Conservation (phyloP, 2,329 filamentous ascomycete species). For the Beauveria scarabaeidicola region DNA sequence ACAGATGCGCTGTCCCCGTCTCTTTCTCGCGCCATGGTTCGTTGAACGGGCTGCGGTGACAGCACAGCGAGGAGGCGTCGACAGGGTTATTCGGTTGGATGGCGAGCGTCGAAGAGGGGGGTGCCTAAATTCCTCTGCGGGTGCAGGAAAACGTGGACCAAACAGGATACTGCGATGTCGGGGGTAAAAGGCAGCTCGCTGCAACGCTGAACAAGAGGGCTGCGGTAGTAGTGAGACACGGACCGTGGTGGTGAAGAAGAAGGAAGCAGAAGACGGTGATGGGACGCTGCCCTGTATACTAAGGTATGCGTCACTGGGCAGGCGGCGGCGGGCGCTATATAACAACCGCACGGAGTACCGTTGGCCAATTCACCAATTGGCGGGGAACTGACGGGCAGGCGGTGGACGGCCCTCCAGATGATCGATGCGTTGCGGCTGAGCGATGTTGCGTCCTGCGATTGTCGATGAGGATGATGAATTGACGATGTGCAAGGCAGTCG, state of each 20-base stretch:
- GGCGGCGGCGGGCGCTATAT: neutral
- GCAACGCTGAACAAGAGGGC: neutral
- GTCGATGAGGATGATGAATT: neutral
- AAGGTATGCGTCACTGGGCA: neutral
- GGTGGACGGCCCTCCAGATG: neutral
- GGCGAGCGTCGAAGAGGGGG: neutral
- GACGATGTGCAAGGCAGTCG: neutral
- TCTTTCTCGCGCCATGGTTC: slow-evolving; percentile 34
- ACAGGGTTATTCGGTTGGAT: slow-evolving; percentile 7
- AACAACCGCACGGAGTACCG: neutral
- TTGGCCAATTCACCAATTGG: slow-evolving; percentile 2
- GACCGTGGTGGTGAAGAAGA: neutral
- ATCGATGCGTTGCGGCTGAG: neutral
- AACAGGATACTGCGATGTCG: slow-evolving; percentile 3
- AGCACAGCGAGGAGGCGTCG: slow-evolving; percentile 11
- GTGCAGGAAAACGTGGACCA: slow-evolving; percentile 7
- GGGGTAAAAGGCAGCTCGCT: neutral
- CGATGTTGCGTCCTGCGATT: neutral
- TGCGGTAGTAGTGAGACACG: neutral
- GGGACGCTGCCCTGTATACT: neutral
- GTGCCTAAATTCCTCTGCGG: slow-evolving; percentile 1
- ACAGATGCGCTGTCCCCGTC: slow-evolving; percentile 38
- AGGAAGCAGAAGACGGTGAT: neutral
- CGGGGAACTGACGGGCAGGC: neutral
- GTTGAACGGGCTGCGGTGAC: slow-evolving; percentile 15